phyloP scores from a whole-genome alignment of 192 early-diverging fungal genomes.

The Coemansia sp. region DNA sequence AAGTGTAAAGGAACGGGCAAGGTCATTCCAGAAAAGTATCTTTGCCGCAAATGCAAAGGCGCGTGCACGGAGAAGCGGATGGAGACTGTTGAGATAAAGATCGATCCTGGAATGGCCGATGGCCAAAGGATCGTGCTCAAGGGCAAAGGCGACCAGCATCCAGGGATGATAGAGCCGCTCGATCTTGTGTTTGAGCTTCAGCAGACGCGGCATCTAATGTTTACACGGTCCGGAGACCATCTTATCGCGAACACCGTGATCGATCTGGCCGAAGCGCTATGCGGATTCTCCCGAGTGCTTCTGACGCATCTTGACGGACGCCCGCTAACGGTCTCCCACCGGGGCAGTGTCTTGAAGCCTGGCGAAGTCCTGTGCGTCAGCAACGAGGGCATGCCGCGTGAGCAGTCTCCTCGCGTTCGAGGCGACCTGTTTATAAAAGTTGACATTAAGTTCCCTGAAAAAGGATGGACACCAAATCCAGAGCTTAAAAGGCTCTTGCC shows the following conservation, averaged over 20 bases:
- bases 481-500: conserved; percentile 24
- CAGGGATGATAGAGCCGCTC: conserved; percentile 77
- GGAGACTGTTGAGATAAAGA: conserved; percentile 87
- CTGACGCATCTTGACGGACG: conserved; percentile 88
- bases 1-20: conserved; percentile 75
- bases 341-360: conserved; percentile 81
- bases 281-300: conserved; percentile 81
- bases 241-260: conserved; percentile 79
- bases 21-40: conserved; percentile 80
- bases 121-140: conserved; percentile 87
- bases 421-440: conserved; percentile 90
- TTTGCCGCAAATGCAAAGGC: conserved; percentile 94
- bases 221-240: conserved; percentile 81
- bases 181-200: conserved; percentile 92
- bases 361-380: conserved; percentile 81
- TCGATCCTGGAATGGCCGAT: conserved; percentile 93
- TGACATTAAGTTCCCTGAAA: conserved; percentile 81
- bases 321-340: conserved; percentile 77
- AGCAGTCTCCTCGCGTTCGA: conserved; percentile 66
- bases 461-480: conserved; percentile 28
- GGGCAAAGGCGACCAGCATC: conserved; percentile 95
- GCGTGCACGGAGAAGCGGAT: conserved; percentile 79
- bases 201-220: conserved; percentile 75
- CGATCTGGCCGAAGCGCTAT: conserved; percentile 85
- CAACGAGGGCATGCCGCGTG: conserved; percentile 92